A percentile compares a stretch with the other conserved stretches of the same genome.
phyloP scores from a whole-genome alignment of 805 yeast genomes.

The Yarrowia osloensis region DNA sequence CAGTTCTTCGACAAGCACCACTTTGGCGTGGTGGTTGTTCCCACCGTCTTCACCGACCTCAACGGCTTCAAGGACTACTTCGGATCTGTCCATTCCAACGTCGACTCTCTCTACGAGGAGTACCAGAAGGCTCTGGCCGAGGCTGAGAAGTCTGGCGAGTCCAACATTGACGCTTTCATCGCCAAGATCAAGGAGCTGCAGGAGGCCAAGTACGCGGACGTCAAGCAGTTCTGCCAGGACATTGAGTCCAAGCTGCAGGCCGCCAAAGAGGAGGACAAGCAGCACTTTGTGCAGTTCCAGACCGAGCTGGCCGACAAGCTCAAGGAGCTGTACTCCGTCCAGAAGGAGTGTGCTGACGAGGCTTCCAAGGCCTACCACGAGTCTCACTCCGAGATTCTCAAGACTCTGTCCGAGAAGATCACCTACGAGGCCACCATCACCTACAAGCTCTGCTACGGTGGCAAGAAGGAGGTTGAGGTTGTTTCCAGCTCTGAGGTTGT shows the following conservation, averaged over 20 bases:
- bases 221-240: not conserved
- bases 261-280: not conserved
- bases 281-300: no score
- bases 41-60: not conserved
- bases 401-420: not conserved
- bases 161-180: no score
- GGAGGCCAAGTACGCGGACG: not conserved
- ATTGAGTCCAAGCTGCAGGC: no score
- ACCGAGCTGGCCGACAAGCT: not conserved
- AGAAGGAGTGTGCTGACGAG: not conserved
- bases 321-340: not conserved
- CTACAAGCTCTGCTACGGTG: not conserved
- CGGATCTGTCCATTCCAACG: not conserved
- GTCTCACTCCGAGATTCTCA: not conserved
- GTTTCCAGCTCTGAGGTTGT: no score
- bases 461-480: not conserved
- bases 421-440: not conserved
- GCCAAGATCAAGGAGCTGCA: not conserved
- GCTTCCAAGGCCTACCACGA: not conserved
- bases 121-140: not conserved
- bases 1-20: not conserved
- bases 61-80: not conserved
- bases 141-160: not conserved
- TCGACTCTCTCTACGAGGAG: not conserved
- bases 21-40: not conserved